These are phyloP conservation scores for Debaryomyces coudertii DNA, from an alignment of 1,139 yeast species.

Conservation along the genomic window DNA sequence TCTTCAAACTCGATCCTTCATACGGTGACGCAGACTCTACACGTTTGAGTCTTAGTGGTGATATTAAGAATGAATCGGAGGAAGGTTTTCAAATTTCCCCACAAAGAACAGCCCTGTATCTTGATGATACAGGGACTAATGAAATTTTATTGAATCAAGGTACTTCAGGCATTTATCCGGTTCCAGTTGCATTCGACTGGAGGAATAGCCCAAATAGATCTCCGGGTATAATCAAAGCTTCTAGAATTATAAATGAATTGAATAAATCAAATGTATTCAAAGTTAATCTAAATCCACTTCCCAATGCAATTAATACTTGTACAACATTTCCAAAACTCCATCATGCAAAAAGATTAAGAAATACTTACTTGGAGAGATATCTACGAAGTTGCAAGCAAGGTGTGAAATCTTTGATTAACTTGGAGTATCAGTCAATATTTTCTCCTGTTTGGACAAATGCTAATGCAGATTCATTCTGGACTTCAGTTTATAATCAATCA, in stretches of 20 bases:
- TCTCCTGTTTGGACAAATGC: constrained; percentile 34
- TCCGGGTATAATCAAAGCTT: background rate
- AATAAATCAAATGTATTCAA: background rate
- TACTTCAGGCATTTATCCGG: background rate
- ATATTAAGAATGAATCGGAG: background rate
- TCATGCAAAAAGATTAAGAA: constrained; percentile 17
- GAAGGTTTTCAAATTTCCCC: background rate
- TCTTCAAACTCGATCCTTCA: background rate
- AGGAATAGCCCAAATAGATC: background rate
- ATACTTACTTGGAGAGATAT: constrained; percentile 19
- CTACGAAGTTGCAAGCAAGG: constrained; percentile 16
- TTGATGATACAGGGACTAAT: background rate
- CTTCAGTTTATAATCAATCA: constrained; percentile 31
- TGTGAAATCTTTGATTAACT: constrained; percentile 21
- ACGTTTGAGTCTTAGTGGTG: background rate
- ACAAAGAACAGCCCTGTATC: background rate
- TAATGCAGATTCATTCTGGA: constrained; percentile 31
- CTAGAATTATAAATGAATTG: constrained; percentile 4
- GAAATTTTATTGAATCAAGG: background rate
- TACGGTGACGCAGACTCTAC: background rate
- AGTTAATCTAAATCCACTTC: constrained; percentile 12
- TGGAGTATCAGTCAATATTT: constrained; percentile 20
- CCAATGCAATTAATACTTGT: constrained; percentile 19
- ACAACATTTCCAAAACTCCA: constrained; percentile 15
- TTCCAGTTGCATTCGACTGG: background rate